phyloP scores from a whole-genome alignment of 306 rosid genomes.

The Heteromeles arbutifolia region DNA sequence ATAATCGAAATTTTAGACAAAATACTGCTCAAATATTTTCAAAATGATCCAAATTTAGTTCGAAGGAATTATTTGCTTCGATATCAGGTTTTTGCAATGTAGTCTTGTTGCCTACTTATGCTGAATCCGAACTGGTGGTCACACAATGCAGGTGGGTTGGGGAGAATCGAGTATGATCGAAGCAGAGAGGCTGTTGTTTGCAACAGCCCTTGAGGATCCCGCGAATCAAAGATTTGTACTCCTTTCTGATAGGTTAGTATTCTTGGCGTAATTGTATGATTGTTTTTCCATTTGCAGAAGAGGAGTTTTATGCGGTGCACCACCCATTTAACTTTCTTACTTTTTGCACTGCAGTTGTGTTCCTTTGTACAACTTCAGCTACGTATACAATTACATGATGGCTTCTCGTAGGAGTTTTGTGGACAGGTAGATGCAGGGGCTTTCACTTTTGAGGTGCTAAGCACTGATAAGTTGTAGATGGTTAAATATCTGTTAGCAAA shows the following conservation, averaged over 20 bases:
- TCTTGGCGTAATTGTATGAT: background rate
- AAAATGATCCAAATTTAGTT: background rate
- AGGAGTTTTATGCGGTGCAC: background rate
- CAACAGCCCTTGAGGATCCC: slow-evolving; percentile 70
- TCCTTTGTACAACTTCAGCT: slow-evolving; percentile 90
- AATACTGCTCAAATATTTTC: background rate
- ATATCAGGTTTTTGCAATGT: background rate
- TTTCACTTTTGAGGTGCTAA: slow-evolving; percentile 47
- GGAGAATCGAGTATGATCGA: slow-evolving; percentile 53
- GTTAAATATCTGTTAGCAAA: slow-evolving; percentile 15
- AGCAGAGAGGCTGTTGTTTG: slow-evolving; percentile 40
- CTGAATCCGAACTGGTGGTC: background rate
- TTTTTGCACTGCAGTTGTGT: slow-evolving; percentile 71
- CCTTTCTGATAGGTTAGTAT: slow-evolving; percentile 79
- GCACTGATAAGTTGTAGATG: slow-evolving; percentile 34
- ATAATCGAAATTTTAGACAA: background rate
- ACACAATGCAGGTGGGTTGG: slow-evolving; percentile 40
- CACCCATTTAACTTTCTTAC: slow-evolving; percentile 17
- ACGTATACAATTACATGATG: slow-evolving; percentile 72
- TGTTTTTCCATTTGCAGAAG: background rate
- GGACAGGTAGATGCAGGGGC: slow-evolving; percentile 85
- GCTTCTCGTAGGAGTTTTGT: slow-evolving; percentile 79
- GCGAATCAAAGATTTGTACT: slow-evolving; percentile 94
- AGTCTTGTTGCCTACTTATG: background rate
- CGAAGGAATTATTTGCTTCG: background rate